Base-by-base conservation (phyloP, 345 rosid genomes). In the Salix purpurea region DNA sequence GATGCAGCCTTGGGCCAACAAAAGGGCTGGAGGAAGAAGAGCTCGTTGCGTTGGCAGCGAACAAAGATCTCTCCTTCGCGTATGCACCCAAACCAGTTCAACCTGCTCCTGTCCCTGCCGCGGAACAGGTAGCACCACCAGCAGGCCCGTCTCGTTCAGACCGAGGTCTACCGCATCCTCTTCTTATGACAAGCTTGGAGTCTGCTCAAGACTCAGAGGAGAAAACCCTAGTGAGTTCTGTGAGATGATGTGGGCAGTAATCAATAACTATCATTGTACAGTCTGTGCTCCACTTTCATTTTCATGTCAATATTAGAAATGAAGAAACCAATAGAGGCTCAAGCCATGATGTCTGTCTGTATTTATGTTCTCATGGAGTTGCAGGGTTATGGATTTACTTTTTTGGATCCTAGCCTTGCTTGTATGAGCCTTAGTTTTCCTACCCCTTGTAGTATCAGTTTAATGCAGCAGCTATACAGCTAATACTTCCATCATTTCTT, bases 11-110 rank as follows among this genome's bases (percentile, higher is more conserved):
- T 0, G 89, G 87, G 18, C 96, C 92, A 1, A 79, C 91, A 18
- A 91, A 90, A 82, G 99, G 99, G 37, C 84, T 96, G 67, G 98
- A 96, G 81, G 96, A 93, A 80, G 91, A 90, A 84, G 99, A 96
- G 86, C 96, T 96, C 2, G 69, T 87, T 72, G 99, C 96, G 2
- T 87, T 96, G 76, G 87, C 97, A 65, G 91, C 96, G 23, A 93
- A 96, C 83, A 93, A 78, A 83, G 98, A 92, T 39, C 91, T 96
- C 8, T 83, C 86, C 88, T 96, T 96, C 83, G 88, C 77, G 67
- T 88, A 86, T 89, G 84, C 85, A 26, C 89, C 89, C 11, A 90
- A 84, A 79, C 83, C 84, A 28, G 82, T 30, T 72, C 73, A 86
- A 58, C 82, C 85, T 68, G 40, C 34, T 18, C 80, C 85, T 65